These are phyloP conservation scores for Cercospora sp. DNA, from an alignment of 2,329 filamentous ascomycete genomes.

Conservation along the genomic window DNA sequence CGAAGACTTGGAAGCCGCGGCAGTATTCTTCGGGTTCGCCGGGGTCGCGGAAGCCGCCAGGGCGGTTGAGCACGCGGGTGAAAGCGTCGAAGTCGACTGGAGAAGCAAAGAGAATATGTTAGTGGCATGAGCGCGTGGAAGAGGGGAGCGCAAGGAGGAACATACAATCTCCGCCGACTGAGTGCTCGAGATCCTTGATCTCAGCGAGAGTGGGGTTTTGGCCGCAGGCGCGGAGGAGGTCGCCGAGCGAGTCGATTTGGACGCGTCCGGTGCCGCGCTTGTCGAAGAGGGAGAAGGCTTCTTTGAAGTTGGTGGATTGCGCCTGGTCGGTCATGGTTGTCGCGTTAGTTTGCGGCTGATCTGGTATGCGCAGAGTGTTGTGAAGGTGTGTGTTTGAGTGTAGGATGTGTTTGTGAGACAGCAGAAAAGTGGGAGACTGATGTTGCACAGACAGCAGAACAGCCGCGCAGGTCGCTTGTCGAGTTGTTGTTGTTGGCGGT, in stretches of 20 bases:
- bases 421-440: neutral
- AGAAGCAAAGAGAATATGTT: neutral
- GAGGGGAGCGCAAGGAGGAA: slow-evolving; percentile 33
- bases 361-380: neutral
- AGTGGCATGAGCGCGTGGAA: neutral
- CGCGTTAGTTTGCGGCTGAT: slow-evolving; percentile 21
- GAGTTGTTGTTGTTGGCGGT: slow-evolving; percentile 2
- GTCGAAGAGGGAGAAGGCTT: slow-evolving; percentile 99
- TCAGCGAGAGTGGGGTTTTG: slow-evolving; percentile 96
- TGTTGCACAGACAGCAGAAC: neutral
- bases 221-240: slow-evolving; percentile 91
- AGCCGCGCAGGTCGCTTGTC: neutral
- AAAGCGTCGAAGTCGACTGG: slow-evolving; percentile 97
- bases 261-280: slow-evolving; percentile 97
- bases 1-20: slow-evolving; percentile 97
- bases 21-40: slow-evolving; percentile 98
- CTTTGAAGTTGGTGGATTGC: slow-evolving; percentile 99
- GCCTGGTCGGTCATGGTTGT: slow-evolving; percentile 52
- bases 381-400: neutral
- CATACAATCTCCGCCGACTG: slow-evolving; percentile 87
- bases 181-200: slow-evolving; percentile 89
- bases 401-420: neutral
- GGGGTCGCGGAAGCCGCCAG: slow-evolving; percentile 95
- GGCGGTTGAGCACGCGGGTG: slow-evolving; percentile 93
- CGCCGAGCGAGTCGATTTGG: slow-evolving; percentile 79